Percentiles rank a stretch among this genome's conserved stretches.
phyloP scores from a whole-genome alignment of 768 basidiomycete species.

The Termitomyces titanicus region DNA sequence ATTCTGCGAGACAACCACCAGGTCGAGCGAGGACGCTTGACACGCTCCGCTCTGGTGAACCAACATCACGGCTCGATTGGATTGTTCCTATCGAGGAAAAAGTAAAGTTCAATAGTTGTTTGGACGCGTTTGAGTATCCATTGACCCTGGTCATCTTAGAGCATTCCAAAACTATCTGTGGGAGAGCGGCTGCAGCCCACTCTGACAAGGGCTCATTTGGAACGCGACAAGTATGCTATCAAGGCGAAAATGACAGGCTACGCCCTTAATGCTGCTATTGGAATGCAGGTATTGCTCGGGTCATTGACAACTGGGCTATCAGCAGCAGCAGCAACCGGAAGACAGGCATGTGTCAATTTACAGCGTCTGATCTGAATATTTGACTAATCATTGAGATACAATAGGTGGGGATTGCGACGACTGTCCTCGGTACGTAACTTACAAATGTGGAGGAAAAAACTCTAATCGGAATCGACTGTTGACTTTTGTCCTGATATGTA shows the following conservation, averaged over 20 bases:
- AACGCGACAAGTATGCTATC: slow-evolving; percentile 42
- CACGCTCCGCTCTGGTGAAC: slow-evolving; percentile 11
- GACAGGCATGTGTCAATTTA: slow-evolving; percentile 31
- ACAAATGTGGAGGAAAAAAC: not conserved
- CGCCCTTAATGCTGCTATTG: slow-evolving; percentile 48
- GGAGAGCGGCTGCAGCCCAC: slow-evolving; percentile 56
- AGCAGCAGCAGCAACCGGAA: slow-evolving; percentile 37
- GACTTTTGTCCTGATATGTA: slow-evolving; percentile 15
- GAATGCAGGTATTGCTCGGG: slow-evolving; percentile 60
- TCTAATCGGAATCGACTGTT: not conserved
- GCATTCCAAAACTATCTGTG: slow-evolving; percentile 31
- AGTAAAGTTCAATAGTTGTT: not conserved
- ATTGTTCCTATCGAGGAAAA: slow-evolving; percentile 28
- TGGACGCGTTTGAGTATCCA: not conserved
- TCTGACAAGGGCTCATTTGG: slow-evolving; percentile 38
- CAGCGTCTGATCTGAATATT: not conserved
- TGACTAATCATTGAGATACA: not conserved
- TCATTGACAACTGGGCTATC: slow-evolving; percentile 66
- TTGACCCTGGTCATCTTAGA: not conserved
- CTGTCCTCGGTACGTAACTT: slow-evolving; percentile 34
- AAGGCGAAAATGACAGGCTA: slow-evolving; percentile 42
- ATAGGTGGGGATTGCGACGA: slow-evolving; percentile 33
- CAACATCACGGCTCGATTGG: slow-evolving; percentile 34
- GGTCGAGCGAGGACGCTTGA: slow-evolving; percentile 11
- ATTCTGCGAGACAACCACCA: slow-evolving; percentile 11